Base-by-base conservation (phyloP, 371 early-diverging fungal genomes). In the Apophysomyces ossiformis region DNA sequence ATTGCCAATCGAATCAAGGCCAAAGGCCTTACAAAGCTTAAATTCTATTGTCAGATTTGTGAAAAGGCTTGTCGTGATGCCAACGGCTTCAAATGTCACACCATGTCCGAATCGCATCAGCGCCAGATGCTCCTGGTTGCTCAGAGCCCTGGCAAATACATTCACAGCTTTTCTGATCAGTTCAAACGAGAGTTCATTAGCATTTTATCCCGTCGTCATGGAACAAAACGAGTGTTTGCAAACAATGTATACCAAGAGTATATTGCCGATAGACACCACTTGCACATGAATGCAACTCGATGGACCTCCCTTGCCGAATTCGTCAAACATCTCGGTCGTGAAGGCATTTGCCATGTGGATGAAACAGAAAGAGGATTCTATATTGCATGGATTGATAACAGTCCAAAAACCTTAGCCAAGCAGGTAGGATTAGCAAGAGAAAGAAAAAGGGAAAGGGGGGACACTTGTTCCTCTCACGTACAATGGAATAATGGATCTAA, bases 181-280 rank as follows among this genome's bases (percentile, higher is more conserved):
- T 95, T 95, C 68, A 83, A 87, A 67, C 70, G 76, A 2, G 92
- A 87, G 12, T 95, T 91, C 65, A 37, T 94, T 38, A 85, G 87
- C 39, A 65, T 92, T 5, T 75, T 95, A 0, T 93, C 94, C 2
- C 81, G 92, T 39, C 81, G 89, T 39, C 91, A 93, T 73, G 94
- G 93, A 5, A 95, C 96, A 0, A 92, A 92, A 61, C 82, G 93
- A 61, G 95, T 96, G 4, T 77, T 88, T 45, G 95, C 95, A 38
- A 97, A 99, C 73, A 87, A 88, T 39, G 97, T 98, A 0, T 99
- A 99, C 79, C 95, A 98, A 75, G 98, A 98, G 72, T 94, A 95
- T 60, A 95, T 99, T 68, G 71, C 90, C 9, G 95, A 98, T 75
- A 81, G 91, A 32, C 77, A 92, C 58, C 99, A 99, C 74, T 70